A percentile compares a stretch with the other conserved stretches of the same genome.
Evolutionary conservation across 495 filamentous ascomycete genomes (phyloP).

Genomic region (Podospora pseudocomata): DNA sequence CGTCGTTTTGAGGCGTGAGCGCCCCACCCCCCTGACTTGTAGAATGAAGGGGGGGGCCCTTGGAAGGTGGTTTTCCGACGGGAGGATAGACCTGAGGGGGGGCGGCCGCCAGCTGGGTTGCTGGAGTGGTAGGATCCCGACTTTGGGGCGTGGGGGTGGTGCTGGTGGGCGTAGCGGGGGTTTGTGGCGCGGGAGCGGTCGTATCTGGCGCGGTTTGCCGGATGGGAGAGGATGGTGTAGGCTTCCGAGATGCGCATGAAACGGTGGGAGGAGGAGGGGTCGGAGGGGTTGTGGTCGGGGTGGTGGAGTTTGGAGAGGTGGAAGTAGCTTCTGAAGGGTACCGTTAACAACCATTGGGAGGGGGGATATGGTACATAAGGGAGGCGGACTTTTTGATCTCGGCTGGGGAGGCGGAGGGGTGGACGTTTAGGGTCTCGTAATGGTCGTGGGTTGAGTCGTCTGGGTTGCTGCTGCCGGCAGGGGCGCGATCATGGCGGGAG

Average conservation of each 20-base stretch:
- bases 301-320: slow-evolving; percentile 87
- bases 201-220: slow-evolving; percentile 70
- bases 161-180: slow-evolving; percentile 32
- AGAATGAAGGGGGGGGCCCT: slow-evolving; percentile 89
- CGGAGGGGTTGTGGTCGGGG: slow-evolving; percentile 80
- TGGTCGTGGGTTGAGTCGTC: slow-evolving; percentile 49
- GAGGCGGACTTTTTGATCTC: slow-evolving; percentile 80
- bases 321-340: slow-evolving; percentile 71
- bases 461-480: slow-evolving; percentile 14
- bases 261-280: slow-evolving; percentile 66
- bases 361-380: slow-evolving; percentile 5
- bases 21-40: slow-evolving; percentile 70
- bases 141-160: slow-evolving; percentile 22
- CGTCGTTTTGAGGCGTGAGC: slow-evolving; percentile 47
- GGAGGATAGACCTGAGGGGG: slow-evolving; percentile 76
- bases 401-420: slow-evolving; percentile 58
- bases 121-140: slow-evolving; percentile 46
- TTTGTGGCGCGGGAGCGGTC: slow-evolving; percentile 50
- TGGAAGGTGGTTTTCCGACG: slow-evolving; percentile 68
- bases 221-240: slow-evolving; percentile 71
- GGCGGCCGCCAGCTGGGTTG: slow-evolving; percentile 62
- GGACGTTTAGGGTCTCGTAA: slow-evolving; percentile 80
- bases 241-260: slow-evolving; percentile 87
- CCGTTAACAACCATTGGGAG: not conserved
- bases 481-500: slow-evolving; percentile 31